Conservation (phyloP, 768 basidiomycete genomes). For the Amanita phalloides region DNA sequence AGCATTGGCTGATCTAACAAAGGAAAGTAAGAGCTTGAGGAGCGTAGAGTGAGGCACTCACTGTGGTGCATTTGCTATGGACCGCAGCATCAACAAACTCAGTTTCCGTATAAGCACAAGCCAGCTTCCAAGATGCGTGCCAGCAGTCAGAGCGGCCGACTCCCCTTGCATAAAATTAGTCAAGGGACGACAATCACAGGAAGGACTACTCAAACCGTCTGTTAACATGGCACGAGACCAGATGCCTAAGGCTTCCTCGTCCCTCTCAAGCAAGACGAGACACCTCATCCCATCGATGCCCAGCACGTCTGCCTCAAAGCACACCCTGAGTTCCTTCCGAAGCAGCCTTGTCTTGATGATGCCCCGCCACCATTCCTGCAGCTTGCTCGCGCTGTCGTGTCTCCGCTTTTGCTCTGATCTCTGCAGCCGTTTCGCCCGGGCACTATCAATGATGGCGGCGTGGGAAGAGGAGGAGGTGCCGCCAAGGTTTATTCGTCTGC, state of each 20-base stretch:
- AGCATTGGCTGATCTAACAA: conserved; percentile 34
- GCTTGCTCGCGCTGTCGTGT: conserved; percentile 44
- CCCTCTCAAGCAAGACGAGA: conserved; percentile 50
- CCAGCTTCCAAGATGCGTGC: conserved; percentile 25
- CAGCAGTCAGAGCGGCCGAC: conserved; percentile 27
- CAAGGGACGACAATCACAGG: not conserved
- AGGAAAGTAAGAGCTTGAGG: not conserved
- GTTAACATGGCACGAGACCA: conserved; percentile 32
- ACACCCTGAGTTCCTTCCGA: conserved; percentile 31
- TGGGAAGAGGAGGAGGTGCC: conserved; percentile 39
- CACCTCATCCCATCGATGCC: conserved; percentile 51
- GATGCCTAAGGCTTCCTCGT: conserved; percentile 30
- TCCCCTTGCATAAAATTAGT: conserved; percentile 19
- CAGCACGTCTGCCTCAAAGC: conserved; percentile 42
- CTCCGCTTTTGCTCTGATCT: conserved; percentile 43
- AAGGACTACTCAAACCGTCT: conserved; percentile 18
- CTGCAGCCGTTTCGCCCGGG: conserved; percentile 48
- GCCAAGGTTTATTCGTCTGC: conserved; percentile 69
- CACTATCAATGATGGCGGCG: conserved; percentile 48
- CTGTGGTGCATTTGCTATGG: conserved; percentile 38
- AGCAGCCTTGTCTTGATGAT: conserved; percentile 26
- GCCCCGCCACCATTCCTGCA: conserved; percentile 70
- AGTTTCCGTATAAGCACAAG: conserved; percentile 45
- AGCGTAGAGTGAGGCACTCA: conserved; percentile 20
- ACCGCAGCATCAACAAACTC: conserved; percentile 37